Conservation (phyloP, 306 rosid genomes). For the Begonia fuchsioides region DNA sequence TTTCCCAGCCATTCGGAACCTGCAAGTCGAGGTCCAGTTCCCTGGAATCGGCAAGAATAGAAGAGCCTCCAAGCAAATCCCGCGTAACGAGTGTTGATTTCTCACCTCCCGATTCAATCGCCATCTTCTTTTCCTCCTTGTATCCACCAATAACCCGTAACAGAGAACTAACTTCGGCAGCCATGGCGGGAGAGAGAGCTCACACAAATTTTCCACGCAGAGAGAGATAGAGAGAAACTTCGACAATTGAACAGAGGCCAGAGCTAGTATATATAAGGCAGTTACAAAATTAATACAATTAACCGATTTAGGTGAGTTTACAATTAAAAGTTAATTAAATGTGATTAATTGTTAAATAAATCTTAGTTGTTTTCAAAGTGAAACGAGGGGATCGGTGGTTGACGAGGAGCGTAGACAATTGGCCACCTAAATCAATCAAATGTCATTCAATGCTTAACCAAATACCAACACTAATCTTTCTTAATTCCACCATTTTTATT, state of each 20-base stretch:
- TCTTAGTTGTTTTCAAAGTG: no score
- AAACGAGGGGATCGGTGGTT: no score
- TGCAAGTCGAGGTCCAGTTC: conserved; percentile 95
- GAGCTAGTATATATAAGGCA: conserved; percentile 16
- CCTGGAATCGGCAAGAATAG: conserved; percentile 41
- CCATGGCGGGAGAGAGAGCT: conserved; percentile 37
- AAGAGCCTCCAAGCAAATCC: conserved; percentile 72
- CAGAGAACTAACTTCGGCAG: conserved; percentile 71
- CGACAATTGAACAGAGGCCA: conserved; percentile 20
- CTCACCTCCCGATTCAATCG: conserved; percentile 36
- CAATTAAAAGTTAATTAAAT: no score
- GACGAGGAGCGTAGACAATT: no score
- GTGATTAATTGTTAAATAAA: no score
- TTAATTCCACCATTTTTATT: no score
- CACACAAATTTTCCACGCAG: neutral
- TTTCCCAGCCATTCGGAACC: conserved; percentile 92
- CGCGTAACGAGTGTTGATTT: conserved; percentile 68
- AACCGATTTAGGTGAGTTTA: no score
- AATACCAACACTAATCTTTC: no score
- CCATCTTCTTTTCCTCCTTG: conserved; percentile 56
- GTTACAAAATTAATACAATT: no score
- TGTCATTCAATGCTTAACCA: no score
- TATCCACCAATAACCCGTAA: conserved; percentile 45
- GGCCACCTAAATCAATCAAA: no score
- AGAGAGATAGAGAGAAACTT: neutral